phyloP scores from a whole-genome alignment of 2,329 filamentous ascomycete genomes.

The Lecanosticta acicola region DNA sequence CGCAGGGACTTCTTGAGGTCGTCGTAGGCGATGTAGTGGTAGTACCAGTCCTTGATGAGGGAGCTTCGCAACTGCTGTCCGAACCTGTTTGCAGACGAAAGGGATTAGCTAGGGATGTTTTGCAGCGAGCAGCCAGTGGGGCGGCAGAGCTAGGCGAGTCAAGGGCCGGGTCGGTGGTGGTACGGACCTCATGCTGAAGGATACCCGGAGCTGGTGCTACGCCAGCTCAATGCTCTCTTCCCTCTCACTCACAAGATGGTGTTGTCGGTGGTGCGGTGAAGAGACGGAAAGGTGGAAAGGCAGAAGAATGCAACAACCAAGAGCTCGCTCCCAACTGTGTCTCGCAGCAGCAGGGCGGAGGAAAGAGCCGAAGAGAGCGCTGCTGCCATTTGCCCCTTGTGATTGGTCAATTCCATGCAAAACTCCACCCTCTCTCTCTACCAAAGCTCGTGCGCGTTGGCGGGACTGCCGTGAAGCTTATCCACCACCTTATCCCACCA shows the following conservation, averaged over 20 bases:
- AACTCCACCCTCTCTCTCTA: not conserved
- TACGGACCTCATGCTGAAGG: conserved; percentile 12
- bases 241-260: not conserved
- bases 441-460: not conserved
- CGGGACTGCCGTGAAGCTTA: too few species aligned
- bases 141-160: conserved; percentile 3
- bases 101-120: not conserved
- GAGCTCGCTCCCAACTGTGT: too few species aligned
- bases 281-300: not conserved
- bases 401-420: not conserved
- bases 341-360: too few species aligned
- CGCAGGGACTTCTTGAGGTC: conserved; percentile 84
- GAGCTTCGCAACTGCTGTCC: conserved; percentile 94
- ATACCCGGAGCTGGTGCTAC: not conserved
- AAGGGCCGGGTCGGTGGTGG: too few species aligned
- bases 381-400: too few species aligned
- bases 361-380: too few species aligned
- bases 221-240: not conserved
- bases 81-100: conserved; percentile 66
- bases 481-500: too few species aligned
- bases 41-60: conserved; percentile 93
- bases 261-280: not conserved
- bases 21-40: conserved; percentile 98
- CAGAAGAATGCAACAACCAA: too few species aligned
- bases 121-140: not conserved